Evolutionary conservation across 768 basidiomycete species (phyloP).

Genomic region (Xerocomus potaroensis): DNA sequence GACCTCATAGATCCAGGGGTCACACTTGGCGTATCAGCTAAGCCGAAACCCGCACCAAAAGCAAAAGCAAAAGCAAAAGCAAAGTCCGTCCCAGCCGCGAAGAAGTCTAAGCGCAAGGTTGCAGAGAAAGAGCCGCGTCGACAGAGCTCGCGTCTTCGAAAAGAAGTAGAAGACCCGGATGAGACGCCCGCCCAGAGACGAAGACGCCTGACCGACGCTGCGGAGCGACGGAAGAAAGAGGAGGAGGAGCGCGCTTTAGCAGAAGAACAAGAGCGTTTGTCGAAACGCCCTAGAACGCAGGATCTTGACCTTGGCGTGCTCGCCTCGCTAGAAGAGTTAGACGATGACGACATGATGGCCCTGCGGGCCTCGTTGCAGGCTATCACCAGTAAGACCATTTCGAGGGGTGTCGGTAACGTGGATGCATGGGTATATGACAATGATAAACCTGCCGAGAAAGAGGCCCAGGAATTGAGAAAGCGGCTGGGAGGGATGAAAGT

Average conservation of each 20-base stretch:
- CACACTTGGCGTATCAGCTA: constrained; percentile 42
- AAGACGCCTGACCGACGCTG: constrained; percentile 63
- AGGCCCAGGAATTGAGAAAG: constrained; percentile 51
- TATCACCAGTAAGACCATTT: constrained; percentile 33
- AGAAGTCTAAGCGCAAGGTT: constrained; percentile 49
- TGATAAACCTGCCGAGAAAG: constrained; percentile 43
- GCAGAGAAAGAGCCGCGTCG: constrained; percentile 49
- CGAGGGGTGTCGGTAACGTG: constrained; percentile 38
- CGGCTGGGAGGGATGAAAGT: constrained; percentile 55
- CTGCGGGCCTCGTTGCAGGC: constrained; percentile 44
- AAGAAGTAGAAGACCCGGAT: constrained; percentile 47
- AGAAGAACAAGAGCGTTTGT: constrained; percentile 57
- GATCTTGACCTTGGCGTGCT: constrained; percentile 59
- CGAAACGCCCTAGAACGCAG: constrained; percentile 65
- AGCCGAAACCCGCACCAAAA: constrained; percentile 35
- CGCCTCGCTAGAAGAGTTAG: constrained; percentile 42
- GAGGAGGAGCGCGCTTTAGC: constrained; percentile 59
- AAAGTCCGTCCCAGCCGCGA: constrained; percentile 60
- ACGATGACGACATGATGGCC: constrained; percentile 41
- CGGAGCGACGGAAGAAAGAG: constrained; percentile 51
- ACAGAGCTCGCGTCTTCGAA: constrained; percentile 60
- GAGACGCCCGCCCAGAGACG: constrained; percentile 63
- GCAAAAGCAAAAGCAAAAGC: no score
- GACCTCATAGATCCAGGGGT: constrained; percentile 56
- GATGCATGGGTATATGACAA: constrained; percentile 51